Evolutionary conservation across 1,139 yeast species (phyloP), one percentile per base, ranked within the genome.

Genomic region (Williopsis jadinii): DNA sequence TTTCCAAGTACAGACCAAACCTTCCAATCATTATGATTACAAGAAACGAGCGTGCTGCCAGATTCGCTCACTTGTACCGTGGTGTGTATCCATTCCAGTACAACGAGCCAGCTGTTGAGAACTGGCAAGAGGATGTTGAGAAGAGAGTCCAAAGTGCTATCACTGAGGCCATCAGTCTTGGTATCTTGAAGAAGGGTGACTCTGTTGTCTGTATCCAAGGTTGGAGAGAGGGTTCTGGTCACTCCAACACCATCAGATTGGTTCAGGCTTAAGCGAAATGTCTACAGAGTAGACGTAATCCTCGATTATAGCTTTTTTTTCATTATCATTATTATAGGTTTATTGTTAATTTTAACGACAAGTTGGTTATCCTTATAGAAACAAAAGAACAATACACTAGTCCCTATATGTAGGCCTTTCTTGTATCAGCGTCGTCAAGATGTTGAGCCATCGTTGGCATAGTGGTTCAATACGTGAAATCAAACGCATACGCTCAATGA

Each of bases 21-120:
- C 86, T 94, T 64, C 99, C 99, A 62, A 85, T 92, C 62, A 80
- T 92, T 72, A 88, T 92, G 96, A 95, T 92, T 55, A 92, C 99
- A 59, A 85, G 98, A 80, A 88, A 88, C 73, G 80, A 76, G 61
- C 75, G 81, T 64, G 80, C 96, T 52, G 96, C 97, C 47, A 86
- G 97, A 72, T 88, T 80, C 72, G 80, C 92, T 55, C 98, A 92
- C 73, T 76, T 92, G 67, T 87, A 86, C 76, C 84, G 99, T 72
- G 98, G 98, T 69, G 98, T 92, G 52, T 92, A 90, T 71, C 98
- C 98, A 63, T 90, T 90, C 71, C 76, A 87, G 56, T 92, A 85
- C 75, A 67, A 71, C 49, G 70, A 76, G 66, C 75, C 73, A 36
- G 71, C 76, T 61, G 78, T 80, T 54, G 78, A 77, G 56, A 82